Evolutionary conservation across 1,284 basidiomycete species (phyloP), one percentile per base, ranked within the genome.

Genomic region (Singerocomus inundabilis): DNA sequence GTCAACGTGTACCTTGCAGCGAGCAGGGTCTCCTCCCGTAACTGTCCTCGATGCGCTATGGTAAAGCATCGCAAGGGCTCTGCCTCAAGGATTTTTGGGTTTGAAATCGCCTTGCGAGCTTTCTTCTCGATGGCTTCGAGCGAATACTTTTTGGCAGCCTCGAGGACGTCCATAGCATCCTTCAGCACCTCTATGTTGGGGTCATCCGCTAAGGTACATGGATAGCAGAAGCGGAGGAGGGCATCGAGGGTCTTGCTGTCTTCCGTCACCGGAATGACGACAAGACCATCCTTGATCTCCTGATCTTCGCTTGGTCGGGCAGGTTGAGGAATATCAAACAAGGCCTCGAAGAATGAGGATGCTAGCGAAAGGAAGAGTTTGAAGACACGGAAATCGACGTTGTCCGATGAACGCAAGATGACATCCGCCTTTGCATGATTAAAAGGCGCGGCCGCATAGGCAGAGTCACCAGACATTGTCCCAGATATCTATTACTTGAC

Each of bases 141-240:
- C 13, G 47, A 44, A 28, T 59, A 59, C 26, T 59, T 59, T n/a
- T 38, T 46, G 12, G 57, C 53, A n/a, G 53, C 59, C 11, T 50
- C 50, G 8, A 61, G 56, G 9, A 61, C 45, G 16, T 48, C n/a
- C 3, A 51, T 6, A 7, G 31, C 34, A 10, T 53, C 44, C 8
- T 40, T 39, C 5, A 57, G 13, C 10, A 45, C 38, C 12, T 49
- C 44, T n/a, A 59, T 28, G 5, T 25, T 34, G 6, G 59, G 58
- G 18, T 56, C 57, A 4, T 61, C 54, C 9, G 57, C 50, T 21
- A 61, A 21, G 13, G 59, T 59, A 5, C 49, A 59, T 4, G 57
- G 58, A 29, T 61, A 59, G 29, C 59, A 59, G 24, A 59, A 58
- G 10, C 59, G 54, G 21, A 61, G 57, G 29, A 59, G 51, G 9